phyloP scores from a whole-genome alignment of 441 rosid genomes.

The Populus hybrid region DNA sequence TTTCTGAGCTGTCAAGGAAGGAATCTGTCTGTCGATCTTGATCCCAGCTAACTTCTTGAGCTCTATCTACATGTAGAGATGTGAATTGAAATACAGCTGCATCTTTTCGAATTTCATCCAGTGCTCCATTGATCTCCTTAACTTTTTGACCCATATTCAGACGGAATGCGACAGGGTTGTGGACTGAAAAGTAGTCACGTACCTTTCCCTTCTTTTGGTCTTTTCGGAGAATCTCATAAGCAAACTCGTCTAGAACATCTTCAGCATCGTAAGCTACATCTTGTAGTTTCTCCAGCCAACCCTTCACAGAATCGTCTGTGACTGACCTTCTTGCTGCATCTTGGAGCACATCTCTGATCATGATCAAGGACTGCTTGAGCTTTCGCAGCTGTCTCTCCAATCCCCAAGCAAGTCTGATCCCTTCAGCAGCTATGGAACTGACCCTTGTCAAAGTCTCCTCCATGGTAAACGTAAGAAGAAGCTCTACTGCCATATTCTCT shows the following conservation, averaged over 20 bases:
- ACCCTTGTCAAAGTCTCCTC: neutral
- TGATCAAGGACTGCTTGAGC: neutral
- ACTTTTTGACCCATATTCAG: neutral
- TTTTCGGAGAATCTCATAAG: too few species aligned
- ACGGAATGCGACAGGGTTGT: neutral
- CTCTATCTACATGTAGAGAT: neutral
- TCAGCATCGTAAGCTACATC: too few species aligned
- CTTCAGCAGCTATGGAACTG: neutral
- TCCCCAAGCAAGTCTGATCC: neutral
- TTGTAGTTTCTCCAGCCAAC: too few species aligned
- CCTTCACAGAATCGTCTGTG: too few species aligned
- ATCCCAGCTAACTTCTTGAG: neutral
- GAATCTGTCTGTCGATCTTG: neutral
- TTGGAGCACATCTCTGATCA: too few species aligned
- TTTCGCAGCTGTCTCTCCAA: neutral
- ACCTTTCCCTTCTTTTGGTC: too few species aligned
- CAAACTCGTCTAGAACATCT: too few species aligned
- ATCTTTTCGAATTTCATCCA: neutral
- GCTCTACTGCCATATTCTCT: neutral
- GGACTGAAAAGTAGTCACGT: too few species aligned
- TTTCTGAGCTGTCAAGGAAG: slow-evolving; percentile 1
- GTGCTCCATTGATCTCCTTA: neutral
- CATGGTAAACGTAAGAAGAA: neutral
- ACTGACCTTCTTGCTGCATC: too few species aligned
- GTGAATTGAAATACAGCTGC: neutral